Evolutionary conservation across 345 rosid genomes (phyloP).

Genomic region (Lepidium sativum): DNA sequence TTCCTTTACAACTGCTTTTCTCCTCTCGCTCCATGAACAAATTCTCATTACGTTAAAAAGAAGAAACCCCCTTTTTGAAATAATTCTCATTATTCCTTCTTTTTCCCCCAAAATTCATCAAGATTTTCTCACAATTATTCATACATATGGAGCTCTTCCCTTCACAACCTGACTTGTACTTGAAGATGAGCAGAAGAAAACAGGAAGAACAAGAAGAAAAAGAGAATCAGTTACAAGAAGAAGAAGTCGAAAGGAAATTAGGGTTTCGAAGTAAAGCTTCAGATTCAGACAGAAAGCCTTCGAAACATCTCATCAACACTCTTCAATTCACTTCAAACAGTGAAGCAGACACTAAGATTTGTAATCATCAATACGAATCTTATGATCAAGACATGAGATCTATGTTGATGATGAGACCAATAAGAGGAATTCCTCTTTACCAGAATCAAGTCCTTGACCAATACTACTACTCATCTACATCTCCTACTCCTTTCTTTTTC

Average conservation of each 20-base stretch:
- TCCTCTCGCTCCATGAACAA: constrained; percentile 21
- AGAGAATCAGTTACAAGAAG: constrained; percentile 10
- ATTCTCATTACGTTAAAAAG: constrained; percentile 12
- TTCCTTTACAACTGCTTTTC: constrained; percentile 23
- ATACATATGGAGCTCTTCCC: constrained; percentile 29
- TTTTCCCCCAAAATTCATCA: constrained; percentile 8
- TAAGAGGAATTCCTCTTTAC: constrained; percentile 78
- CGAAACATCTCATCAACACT: neutral
- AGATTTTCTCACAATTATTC: constrained; percentile 3
- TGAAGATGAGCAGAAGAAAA: constrained; percentile 15
- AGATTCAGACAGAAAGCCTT: constrained; percentile 15
- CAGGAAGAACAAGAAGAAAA: neutral
- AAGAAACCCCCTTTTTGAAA: constrained; percentile 8
- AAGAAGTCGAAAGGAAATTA: constrained; percentile 7
- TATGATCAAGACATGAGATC: constrained; percentile 53
- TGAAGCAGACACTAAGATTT: constrained; percentile 10
- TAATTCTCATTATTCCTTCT: constrained; percentile 1
- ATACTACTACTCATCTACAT: constrained; percentile 25
- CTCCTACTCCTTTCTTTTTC: constrained; percentile 17
- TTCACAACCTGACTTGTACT: constrained; percentile 27
- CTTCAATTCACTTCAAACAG: constrained; percentile 11
- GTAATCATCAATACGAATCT: constrained; percentile 7
- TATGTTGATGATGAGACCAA: constrained; percentile 51
- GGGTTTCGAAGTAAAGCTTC: constrained; percentile 23
- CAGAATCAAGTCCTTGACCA: constrained; percentile 37